phyloP scores from a whole-genome alignment of 352 stramenopile species.

The Phytophthora pluvialis region DNA sequence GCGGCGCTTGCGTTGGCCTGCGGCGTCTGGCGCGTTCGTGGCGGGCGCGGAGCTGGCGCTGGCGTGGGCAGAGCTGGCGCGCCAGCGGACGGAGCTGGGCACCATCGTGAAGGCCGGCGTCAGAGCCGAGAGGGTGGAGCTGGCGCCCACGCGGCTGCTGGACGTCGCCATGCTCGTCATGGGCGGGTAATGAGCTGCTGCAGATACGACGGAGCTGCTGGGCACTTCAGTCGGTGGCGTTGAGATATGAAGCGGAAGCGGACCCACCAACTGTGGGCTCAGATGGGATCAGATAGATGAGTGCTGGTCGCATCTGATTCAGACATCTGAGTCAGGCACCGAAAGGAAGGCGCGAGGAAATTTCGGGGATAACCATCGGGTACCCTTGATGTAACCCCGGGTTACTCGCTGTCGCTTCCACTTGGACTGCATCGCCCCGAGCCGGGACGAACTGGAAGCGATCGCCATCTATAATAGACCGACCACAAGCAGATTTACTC shows the following conservation, averaged over 20 bases:
- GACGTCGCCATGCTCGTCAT: constrained; percentile 30
- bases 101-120: constrained; percentile 39
- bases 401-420: too few relatives aligned
- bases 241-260: constrained; percentile 14
- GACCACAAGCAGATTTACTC: too few relatives aligned
- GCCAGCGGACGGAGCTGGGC: constrained; percentile 33
- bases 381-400: too few relatives aligned
- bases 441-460: too few relatives aligned
- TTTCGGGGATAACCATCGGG: neutral
- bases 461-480: too few relatives aligned
- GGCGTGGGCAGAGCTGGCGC: neutral
- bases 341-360: constrained; percentile 17
- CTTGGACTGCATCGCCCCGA: too few relatives aligned
- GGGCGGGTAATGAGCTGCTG: neutral
- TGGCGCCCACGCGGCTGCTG: constrained; percentile 20
- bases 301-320: constrained; percentile 13
- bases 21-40: constrained; percentile 6
- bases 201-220: neutral
- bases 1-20: constrained; percentile 19
- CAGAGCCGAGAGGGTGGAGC: constrained; percentile 25
- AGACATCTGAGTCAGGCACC: neutral
- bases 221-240: neutral
- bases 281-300: constrained; percentile 8
- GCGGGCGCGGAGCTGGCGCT: neutral
- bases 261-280: constrained; percentile 15